phyloP scores from a whole-genome alignment of 495 filamentous ascomycete genomes.

The Hyaloscypha variabilis region DNA sequence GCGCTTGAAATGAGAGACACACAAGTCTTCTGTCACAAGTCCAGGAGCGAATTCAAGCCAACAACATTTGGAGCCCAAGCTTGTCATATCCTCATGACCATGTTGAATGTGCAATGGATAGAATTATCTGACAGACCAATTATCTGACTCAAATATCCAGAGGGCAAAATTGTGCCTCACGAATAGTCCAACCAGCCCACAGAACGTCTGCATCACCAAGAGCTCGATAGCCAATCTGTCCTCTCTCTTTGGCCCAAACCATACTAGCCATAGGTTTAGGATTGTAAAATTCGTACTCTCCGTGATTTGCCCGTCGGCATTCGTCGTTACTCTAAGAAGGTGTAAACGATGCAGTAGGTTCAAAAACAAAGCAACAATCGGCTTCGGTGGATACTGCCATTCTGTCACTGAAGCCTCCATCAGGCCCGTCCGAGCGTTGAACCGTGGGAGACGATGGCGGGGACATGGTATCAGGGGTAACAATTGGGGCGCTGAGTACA shows the following conservation, averaged over 20 bases:
- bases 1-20: too few species aligned
- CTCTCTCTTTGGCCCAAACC: conserved; percentile 90
- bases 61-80: neutral
- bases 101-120: too few species aligned
- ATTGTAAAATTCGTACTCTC: conserved; percentile 92
- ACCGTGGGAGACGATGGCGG: conserved; percentile 85
- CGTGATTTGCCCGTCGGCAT: conserved; percentile 68
- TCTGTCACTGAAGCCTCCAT: conserved; percentile 82
- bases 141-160: conserved; percentile 85
- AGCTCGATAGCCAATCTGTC: conserved; percentile 79
- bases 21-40: neutral
- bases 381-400: conserved; percentile 73
- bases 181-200: conserved; percentile 81
- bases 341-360: conserved; percentile 64
- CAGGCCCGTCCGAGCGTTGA: conserved; percentile 80
- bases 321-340: conserved; percentile 63
- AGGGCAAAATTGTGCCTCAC: conserved; percentile 83
- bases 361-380: conserved; percentile 59
- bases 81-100: too few species aligned
- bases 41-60: too few species aligned
- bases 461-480: conserved; percentile 90
- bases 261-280: conserved; percentile 94
- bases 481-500: conserved; percentile 90
- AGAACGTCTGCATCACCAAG: conserved; percentile 67
- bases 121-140: conserved; percentile 43